Evolutionary conservation across 208 protist species (phyloP), one percentile per base, ranked within the genome.

Genomic region (Naegleria gruberi): DNA sequence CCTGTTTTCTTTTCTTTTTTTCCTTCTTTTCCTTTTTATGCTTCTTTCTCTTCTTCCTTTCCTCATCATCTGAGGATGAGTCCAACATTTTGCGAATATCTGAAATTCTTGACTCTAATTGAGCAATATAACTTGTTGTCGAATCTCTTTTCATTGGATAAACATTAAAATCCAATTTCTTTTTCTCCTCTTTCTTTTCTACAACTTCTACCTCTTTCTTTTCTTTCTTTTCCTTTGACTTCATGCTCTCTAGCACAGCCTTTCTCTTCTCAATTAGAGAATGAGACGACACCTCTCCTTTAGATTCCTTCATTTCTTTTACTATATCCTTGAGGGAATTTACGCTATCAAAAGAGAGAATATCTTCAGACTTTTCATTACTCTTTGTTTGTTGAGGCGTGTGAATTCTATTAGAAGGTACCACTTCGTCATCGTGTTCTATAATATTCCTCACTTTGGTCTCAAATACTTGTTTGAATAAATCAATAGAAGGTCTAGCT

Each of bases 391-490:
- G 2, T 19, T 65, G 19, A 65, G 15, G 51, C 51, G 19, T 37
- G 65, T 37, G 6, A 19, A 77, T 26, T n/a, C 34, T 37, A 37
- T 77, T 77, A 2, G 30, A 30, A 8, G 65, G 65, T 37, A n/a
- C 65, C 12, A 37, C 34, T 5, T 77, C 65, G 12, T 77, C 65
- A 37, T 37, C 65, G 3, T 37, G 4, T n/a, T 77, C 30, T 37
- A 37, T 37, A 26, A 37, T 55, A 41, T 12, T 46, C 30, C n/a
- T 46, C 0, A 6, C 4, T 30, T 51, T 19, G 19, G 3, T 17
- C 15, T 65, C n/a, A 65, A 88, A 88, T 26, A 88, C n/a, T 40
- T 34, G 2, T 57, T 88, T 65, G 30, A 88, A 88, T 10, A 88
- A 46, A 42, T 88, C 84, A 0, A 88, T 42, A 30, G 43, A 65